Percentiles rank a stretch among this genome's conserved stretches.
phyloP scores from a whole-genome alignment of 148 eudicot genomes.

The Suaeda aralocaspica region DNA sequence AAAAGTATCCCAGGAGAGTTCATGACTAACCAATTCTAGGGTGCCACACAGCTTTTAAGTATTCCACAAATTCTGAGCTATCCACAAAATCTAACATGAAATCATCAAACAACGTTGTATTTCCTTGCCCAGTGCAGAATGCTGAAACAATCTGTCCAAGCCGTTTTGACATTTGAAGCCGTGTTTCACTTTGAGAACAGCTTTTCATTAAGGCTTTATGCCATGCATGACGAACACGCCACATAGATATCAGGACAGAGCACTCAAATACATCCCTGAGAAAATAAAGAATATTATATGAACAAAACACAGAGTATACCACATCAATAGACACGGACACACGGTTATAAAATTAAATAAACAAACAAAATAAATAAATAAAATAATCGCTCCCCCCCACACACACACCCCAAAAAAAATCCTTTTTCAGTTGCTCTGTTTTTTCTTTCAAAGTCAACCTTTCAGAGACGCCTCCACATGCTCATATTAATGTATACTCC shows the following conservation, averaged over 20 bases:
- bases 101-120: conserved; percentile 41
- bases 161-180: conserved; percentile 50
- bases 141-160: conserved; percentile 55
- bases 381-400: too few species aligned
- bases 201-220: conserved; percentile 78
- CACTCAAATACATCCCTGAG: conserved; percentile 91
- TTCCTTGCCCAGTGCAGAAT: conserved; percentile 54
- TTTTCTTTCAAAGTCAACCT: too few species aligned
- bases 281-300: conserved; percentile 14
- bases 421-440: too few species aligned
- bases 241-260: conserved; percentile 76
- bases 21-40: conserved; percentile 66
- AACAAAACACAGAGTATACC: neutral
- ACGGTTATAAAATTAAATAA: too few species aligned
- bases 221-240: conserved; percentile 97
- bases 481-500: too few species aligned
- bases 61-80: conserved; percentile 62
- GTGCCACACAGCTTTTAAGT: conserved; percentile 88
- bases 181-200: conserved; percentile 53
- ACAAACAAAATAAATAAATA: too few species aligned
- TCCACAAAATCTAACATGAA: conserved; percentile 60
- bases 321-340: too few species aligned
- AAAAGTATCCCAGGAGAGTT: neutral
- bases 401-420: too few species aligned
- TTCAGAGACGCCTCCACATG: too few species aligned